A percentile compares a stretch with the other conserved stretches of the same genome.
phyloP scores from a whole-genome alignment of 768 basidiomycete genomes.

The Pleurotus platypus region DNA sequence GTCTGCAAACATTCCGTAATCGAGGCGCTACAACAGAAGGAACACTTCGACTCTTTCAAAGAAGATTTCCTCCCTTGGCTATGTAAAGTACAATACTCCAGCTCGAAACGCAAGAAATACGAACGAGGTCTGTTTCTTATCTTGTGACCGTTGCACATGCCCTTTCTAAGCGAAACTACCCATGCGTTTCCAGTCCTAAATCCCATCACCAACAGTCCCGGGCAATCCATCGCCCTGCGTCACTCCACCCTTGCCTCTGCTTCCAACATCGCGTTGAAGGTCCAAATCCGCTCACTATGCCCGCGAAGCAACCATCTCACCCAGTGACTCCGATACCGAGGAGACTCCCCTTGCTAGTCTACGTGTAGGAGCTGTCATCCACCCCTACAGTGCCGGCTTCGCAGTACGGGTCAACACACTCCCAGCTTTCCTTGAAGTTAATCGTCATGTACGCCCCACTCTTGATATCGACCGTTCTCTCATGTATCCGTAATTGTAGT shows the following conservation, averaged over 20 bases:
- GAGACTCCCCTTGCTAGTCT: slow-evolving; percentile 39
- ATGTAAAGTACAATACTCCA: slow-evolving; percentile 80
- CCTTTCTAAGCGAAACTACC: background rate
- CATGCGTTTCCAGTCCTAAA: slow-evolving; percentile 36
- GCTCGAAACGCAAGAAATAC: slow-evolving; percentile 56
- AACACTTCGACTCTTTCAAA: slow-evolving; percentile 74
- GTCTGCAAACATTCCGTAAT: slow-evolving; percentile 76
- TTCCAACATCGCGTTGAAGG: slow-evolving; percentile 38
- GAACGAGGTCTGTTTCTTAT: slow-evolving; percentile 37
- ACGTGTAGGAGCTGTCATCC: slow-evolving; percentile 62
- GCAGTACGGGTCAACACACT: slow-evolving; percentile 76
- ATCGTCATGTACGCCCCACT: slow-evolving; percentile 57
- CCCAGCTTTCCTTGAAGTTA: slow-evolving; percentile 74
- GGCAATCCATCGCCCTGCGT: slow-evolving; percentile 48
- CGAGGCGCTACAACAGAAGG: slow-evolving; percentile 65
- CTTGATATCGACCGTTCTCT: too few species aligned
- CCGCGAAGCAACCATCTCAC: background rate
- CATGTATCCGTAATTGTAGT: slow-evolving; percentile 27
- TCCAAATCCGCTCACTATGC: background rate
- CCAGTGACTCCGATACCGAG: slow-evolving; percentile 29
- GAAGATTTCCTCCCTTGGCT: slow-evolving; percentile 94
- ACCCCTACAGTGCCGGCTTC: slow-evolving; percentile 48
- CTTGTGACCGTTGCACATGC: background rate
- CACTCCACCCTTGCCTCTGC: slow-evolving; percentile 50
- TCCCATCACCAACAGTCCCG: slow-evolving; percentile 36